Base-by-base conservation (phyloP, 176 grass and related monocot species). In the Carex kokanica region DNA sequence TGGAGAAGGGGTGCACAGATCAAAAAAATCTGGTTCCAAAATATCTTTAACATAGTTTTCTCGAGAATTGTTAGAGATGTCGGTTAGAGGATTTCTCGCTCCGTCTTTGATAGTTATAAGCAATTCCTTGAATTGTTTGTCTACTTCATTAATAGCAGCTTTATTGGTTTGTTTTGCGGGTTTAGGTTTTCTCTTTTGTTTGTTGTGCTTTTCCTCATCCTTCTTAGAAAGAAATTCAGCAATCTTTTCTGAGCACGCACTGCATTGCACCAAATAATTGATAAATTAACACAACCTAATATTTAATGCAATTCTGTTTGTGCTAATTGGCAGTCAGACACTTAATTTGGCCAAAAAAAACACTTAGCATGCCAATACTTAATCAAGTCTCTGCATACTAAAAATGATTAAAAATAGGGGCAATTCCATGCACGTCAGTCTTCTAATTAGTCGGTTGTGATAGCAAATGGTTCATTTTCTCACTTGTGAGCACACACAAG, bases 211-310 rank as follows among this genome's bases (percentile, higher is more conserved):
- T 17, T 77, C 62, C 59, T 89, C 94, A 74, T 64, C 92, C 86
- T 94, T 98, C 68, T 88, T 90, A 79, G 89, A 89, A 78, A 90
- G 83, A 88, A 91, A 94, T 64, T 93, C 92, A 17, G 86, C 70
- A 68, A 94, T 90, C 78, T 93, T 98, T 82, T 98, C 95, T 27
- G 92, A 92, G 59, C 95, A 98, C 25, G 90, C 92, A 77, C 95
- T 98, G 95, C 67, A 88, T n/a, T 70, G 20, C 13, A 75, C 12
- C 72, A 75, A 54, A 75, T 24, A 75, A 1, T 54, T 24, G 27
- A 75, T 54, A 74, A 45, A 54, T 53, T 73, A 23, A 73, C 40
- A 73, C 68, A 23, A 25, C 15, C 11, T 29, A 75, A 5, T 16
- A 12, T 75, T 47, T 27, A 2, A 20, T 75, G 72, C 11, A 23